Evolutionary conservation across 2,329 filamentous ascomycete species (phyloP).

Genomic region (Colletotrichum sp.): DNA sequence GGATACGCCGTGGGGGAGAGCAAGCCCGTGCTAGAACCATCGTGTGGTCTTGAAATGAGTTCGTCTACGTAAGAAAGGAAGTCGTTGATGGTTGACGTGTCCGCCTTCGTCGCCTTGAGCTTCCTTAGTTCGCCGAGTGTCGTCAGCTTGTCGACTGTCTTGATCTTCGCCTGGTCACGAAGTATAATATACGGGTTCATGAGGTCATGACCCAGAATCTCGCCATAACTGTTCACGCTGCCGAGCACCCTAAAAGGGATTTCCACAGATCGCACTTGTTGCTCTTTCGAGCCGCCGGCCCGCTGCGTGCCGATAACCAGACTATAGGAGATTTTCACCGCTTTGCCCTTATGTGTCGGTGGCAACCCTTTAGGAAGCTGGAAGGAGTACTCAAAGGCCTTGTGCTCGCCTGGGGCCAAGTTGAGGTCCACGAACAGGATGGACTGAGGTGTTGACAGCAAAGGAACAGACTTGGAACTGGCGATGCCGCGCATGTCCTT

Average conservation of each 20-base stretch:
- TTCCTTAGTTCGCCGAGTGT: constrained; percentile 21
- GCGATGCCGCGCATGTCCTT: constrained; percentile 92
- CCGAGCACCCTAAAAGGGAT: constrained; percentile 92
- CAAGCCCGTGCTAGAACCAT: constrained; percentile 62
- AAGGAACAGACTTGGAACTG: constrained; percentile 84
- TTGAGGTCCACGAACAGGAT: constrained; percentile 94
- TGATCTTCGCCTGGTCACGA: constrained; percentile 78
- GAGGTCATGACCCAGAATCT: constrained; percentile 90
- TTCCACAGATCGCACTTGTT: constrained; percentile 89
- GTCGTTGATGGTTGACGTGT: constrained; percentile 53
- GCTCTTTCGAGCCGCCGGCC: constrained; percentile 76
- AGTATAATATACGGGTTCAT: constrained; percentile 94
- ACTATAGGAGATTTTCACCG: constrained; percentile 92
- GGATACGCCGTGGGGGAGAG: constrained; percentile 72
- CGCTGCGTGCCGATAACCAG: constrained; percentile 91
- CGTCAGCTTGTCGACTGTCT: constrained; percentile 48
- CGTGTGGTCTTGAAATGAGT: constrained; percentile 65
- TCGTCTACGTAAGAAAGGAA: constrained; percentile 82
- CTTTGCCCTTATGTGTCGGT: constrained; percentile 87
- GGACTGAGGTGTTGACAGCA: constrained; percentile 94
- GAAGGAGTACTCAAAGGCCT: constrained; percentile 86
- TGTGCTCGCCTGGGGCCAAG: constrained; percentile 86
- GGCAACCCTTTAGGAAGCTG: constrained; percentile 87
- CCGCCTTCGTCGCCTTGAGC: constrained; percentile 18
- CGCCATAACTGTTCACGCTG: constrained; percentile 87